These are phyloP conservation scores for Magnaporthiopsis rhizophila DNA, from an alignment of 2,329 filamentous ascomycete species.

Conservation along the genomic window DNA sequence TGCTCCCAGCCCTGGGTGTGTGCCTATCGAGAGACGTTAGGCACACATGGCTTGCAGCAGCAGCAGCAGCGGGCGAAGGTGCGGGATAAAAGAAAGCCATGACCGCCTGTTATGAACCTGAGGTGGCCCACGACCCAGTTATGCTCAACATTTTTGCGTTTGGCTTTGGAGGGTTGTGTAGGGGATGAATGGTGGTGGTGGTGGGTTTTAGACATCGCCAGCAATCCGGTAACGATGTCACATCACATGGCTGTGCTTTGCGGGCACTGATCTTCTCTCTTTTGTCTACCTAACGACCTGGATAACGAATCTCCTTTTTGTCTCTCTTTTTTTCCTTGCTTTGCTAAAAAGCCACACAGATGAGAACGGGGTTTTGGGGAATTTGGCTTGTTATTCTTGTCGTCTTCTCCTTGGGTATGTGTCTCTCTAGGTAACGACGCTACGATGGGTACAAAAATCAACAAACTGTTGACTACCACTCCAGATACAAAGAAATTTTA, in stretches of 20 bases:
- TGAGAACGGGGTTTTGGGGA: neutral
- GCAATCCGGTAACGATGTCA: neutral
- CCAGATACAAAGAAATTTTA: slow-evolving; percentile 10
- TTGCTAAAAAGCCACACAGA: slow-evolving; percentile 4
- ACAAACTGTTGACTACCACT: slow-evolving; percentile 1
- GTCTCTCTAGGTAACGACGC: slow-evolving; percentile 11
- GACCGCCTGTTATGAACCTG: slow-evolving; percentile 1
- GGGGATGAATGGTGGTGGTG: neutral
- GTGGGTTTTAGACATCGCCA: neutral
- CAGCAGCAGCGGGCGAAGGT: neutral
- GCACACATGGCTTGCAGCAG: neutral
- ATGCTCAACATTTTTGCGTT: slow-evolving; percentile 1
- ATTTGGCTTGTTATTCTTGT: slow-evolving; percentile 6
- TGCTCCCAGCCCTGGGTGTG: neutral
- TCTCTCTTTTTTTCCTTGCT: no score
- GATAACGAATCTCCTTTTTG: slow-evolving; percentile 8
- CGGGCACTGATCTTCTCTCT: slow-evolving; percentile 1
- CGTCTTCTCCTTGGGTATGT: slow-evolving; percentile 9
- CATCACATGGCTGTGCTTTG: neutral
- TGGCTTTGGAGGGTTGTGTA: neutral
- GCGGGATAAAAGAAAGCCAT: slow-evolving; percentile 1
- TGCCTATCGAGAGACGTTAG: no score
- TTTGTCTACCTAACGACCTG: slow-evolving; percentile 11
- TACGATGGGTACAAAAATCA: slow-evolving; percentile 11
- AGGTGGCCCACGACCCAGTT: slow-evolving; percentile 3